Evolutionary conservation across 257 asterid species (phyloP).

Genomic region (Fraxinus cuspidata): DNA sequence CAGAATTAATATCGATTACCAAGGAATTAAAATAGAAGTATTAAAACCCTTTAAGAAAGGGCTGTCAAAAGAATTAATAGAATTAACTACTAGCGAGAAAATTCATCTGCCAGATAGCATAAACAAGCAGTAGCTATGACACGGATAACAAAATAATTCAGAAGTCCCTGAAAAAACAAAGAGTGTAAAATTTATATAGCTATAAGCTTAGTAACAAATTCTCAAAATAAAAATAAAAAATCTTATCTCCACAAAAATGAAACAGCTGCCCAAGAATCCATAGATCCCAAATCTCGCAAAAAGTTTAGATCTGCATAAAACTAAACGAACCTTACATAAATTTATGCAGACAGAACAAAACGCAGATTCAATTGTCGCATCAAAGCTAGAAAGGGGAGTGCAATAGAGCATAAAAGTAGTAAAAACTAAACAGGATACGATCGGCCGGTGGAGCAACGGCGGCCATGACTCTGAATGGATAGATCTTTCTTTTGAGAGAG

Average conservation of each 20-base stretch:
- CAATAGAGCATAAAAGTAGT: neutral
- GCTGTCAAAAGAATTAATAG: neutral
- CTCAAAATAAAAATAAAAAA: neutral
- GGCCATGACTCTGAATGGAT: slow-evolving; percentile 40
- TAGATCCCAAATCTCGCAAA: neutral
- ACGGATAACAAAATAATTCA: neutral
- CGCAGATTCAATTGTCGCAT: neutral
- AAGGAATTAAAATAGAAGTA: neutral
- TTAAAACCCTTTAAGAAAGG: neutral
- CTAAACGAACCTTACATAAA: neutral
- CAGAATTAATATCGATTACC: neutral
- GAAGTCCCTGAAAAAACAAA: neutral
- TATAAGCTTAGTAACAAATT: neutral
- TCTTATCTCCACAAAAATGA: neutral
- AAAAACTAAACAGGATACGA: slow-evolving; percentile 50
- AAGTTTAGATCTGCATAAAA: slow-evolving; percentile 33
- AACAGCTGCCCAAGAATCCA: neutral
- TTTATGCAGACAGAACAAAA: neutral
- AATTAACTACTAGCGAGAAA: neutral
- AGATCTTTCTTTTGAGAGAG: slow-evolving; percentile 16
- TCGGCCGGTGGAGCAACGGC: slow-evolving; percentile 60
- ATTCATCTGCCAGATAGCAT: neutral
- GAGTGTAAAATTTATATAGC: neutral
- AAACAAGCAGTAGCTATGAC: neutral
- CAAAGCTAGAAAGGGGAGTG: neutral